phyloP scores from a whole-genome alignment of 1,139 yeast species.

The Suhomyces bolitotheri region DNA sequence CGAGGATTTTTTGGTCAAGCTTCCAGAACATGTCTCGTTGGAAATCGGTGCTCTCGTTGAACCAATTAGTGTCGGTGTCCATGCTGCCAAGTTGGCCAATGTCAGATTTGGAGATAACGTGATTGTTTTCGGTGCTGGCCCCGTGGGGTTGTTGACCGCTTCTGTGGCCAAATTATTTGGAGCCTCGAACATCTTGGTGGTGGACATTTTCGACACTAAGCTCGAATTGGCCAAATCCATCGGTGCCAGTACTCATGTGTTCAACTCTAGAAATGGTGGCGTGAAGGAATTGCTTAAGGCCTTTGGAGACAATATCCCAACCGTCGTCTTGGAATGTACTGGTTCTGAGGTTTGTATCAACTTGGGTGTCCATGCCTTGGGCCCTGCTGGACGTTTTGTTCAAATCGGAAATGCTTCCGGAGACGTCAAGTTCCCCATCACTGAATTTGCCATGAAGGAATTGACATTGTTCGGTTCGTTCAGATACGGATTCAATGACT shows the following conservation, averaged over 20 bases:
- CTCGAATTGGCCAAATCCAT: slow-evolving; percentile 58
- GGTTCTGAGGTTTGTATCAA: slow-evolving; percentile 73
- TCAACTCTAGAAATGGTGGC: slow-evolving; percentile 53
- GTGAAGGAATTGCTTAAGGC: slow-evolving; percentile 39
- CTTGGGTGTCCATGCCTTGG: slow-evolving; percentile 58
- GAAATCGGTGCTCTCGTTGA: slow-evolving; percentile 91
- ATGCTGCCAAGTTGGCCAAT: slow-evolving; percentile 71
- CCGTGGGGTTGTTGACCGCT: slow-evolving; percentile 82
- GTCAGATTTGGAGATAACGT: slow-evolving; percentile 72
- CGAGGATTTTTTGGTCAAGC: slow-evolving; percentile 79
- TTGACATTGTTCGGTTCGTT: slow-evolving; percentile 71
- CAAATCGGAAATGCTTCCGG: slow-evolving; percentile 79
- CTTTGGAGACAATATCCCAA: slow-evolving; percentile 50
- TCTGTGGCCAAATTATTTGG: slow-evolving; percentile 82
- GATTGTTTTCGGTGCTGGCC: slow-evolving; percentile 89
- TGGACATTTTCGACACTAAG: slow-evolving; percentile 63
- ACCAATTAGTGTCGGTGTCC: slow-evolving; percentile 86
- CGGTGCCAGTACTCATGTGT: slow-evolving; percentile 59
- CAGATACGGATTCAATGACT: slow-evolving; percentile 81
- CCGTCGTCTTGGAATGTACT: slow-evolving; percentile 68
- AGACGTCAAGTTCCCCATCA: slow-evolving; percentile 69
- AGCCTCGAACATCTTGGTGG: slow-evolving; percentile 65
- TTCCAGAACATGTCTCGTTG: slow-evolving; percentile 73
- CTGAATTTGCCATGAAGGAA: slow-evolving; percentile 70
- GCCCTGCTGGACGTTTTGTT: slow-evolving; percentile 65